Percentiles rank a stretch among this genome's conserved stretches.
Evolutionary conservation across 2,329 filamentous ascomycete species (phyloP).

Genomic region (Botryosphaeria agaves): DNA sequence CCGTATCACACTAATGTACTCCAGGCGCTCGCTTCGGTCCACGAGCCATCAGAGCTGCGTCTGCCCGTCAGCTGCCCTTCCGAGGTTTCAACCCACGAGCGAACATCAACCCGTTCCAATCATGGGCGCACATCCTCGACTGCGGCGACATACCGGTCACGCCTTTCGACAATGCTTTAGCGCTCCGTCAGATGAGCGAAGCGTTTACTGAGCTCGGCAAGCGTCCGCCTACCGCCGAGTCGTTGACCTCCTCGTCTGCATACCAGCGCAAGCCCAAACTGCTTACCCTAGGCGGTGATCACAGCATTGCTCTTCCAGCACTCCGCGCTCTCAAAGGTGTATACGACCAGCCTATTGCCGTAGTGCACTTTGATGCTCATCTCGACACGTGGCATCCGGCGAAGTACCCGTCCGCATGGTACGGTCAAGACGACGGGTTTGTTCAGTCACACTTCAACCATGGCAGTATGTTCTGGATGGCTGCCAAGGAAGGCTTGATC

Average conservation of each 20-base stretch:
- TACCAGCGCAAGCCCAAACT: conserved; percentile 29
- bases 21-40: conserved; percentile 56
- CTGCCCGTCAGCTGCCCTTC: conserved; percentile 61
- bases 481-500: conserved; percentile 63
- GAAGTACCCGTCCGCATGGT: conserved; percentile 66
- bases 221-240: conserved; percentile 19
- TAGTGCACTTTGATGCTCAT: conserved; percentile 41
- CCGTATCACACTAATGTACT: background rate
- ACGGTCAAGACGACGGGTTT: conserved; percentile 28
- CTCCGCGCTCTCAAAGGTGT: conserved; percentile 28
- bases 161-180: conserved; percentile 71
- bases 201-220: conserved; percentile 54
- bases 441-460: conserved; percentile 67
- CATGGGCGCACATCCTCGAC: conserved; percentile 65
- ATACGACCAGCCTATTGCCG: conserved; percentile 26
- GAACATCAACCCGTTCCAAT: conserved; percentile 65
- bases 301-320: conserved; percentile 32
- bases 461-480: conserved; percentile 84
- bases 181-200: conserved; percentile 67
- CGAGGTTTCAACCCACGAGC: conserved; percentile 72
- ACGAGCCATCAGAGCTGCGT: conserved; percentile 70
- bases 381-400: conserved; percentile 74
- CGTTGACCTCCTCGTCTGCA: conserved; percentile 16
- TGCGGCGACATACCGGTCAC: conserved; percentile 83
- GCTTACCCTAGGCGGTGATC: conserved; percentile 31